These are phyloP conservation scores for Phylloporus sp. DNA, from an alignment of 768 basidiomycete species.

Conservation along the genomic window DNA sequence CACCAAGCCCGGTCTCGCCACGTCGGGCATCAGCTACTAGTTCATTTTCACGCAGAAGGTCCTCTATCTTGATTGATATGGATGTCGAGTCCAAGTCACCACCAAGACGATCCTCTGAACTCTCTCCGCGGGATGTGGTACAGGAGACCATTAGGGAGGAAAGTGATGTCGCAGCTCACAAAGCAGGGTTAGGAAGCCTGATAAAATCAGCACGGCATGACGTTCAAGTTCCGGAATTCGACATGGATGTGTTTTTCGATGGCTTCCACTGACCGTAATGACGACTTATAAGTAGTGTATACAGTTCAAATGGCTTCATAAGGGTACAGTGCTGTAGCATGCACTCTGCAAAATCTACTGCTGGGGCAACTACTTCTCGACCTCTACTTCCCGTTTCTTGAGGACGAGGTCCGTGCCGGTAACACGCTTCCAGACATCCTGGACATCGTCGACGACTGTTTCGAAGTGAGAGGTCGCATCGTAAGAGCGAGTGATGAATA, in stretches of 20 bases:
- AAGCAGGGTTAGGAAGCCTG: conserved; percentile 74
- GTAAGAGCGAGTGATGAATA: conserved; percentile 97
- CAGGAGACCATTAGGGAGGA: conserved; percentile 42
- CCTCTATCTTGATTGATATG: conserved; percentile 89
- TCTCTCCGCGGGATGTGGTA: conserved; percentile 13
- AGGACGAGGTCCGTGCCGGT: conserved; percentile 73
- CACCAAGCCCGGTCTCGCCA: conserved; percentile 43
- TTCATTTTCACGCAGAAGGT: conserved; percentile 53
- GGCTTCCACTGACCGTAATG: conserved; percentile 5
- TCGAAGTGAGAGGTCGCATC: conserved; percentile 99
- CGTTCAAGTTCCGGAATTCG: conserved; percentile 81
- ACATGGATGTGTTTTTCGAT: conserved; percentile 73
- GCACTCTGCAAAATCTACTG: conserved; percentile 6
- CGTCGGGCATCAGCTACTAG: conserved; percentile 49
- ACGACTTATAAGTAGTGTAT: conserved; percentile 2
- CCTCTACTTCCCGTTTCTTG: conserved; percentile 80
- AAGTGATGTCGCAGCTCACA: conserved; percentile 58
- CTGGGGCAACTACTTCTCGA: conserved; percentile 39
- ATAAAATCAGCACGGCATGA: conserved; percentile 92
- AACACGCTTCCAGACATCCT: conserved; percentile 92
- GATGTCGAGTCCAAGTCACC: conserved; percentile 63
- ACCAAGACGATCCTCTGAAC: conserved; percentile 50
- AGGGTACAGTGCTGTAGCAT: conserved; percentile 10
- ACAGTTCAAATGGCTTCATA: conserved; percentile 7
- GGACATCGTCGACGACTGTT: conserved; percentile 96